phyloP scores from a whole-genome alignment of 129 eudicot species.

The Helichrysum umbraculigerum region DNA sequence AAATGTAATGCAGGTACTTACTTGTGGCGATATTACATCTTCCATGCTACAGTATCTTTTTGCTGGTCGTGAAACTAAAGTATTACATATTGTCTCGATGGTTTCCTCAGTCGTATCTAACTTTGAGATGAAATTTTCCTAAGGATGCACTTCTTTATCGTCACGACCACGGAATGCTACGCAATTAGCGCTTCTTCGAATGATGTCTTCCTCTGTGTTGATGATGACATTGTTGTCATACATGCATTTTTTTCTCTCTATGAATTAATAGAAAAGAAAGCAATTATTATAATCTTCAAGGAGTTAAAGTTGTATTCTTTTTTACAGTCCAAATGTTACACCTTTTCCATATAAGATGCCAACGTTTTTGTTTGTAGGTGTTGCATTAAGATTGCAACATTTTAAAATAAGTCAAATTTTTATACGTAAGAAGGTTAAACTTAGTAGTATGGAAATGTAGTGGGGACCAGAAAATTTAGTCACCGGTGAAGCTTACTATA shows the following conservation, averaged over 20 bases:
- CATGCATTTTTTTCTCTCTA: not conserved
- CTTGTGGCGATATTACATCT: constrained; percentile 62
- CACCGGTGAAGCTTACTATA: too few species aligned
- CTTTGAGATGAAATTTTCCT: constrained; percentile 32
- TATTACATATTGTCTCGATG: constrained; percentile 52
- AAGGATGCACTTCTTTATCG: not conserved
- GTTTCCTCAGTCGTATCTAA: constrained; percentile 55
- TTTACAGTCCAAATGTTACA: not conserved
- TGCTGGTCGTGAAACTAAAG: constrained; percentile 47
- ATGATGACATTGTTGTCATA: not conserved
- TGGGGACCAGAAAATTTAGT: too few species aligned
- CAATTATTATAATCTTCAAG: not conserved
- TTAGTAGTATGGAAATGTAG: too few species aligned
- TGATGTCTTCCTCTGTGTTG: not conserved
- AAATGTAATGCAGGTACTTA: constrained; percentile 33
- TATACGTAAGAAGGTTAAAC: too few species aligned
- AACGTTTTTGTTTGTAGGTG: too few species aligned
- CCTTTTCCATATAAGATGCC: too few species aligned
- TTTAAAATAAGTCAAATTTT: too few species aligned
- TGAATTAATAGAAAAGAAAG: not conserved
- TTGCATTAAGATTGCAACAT: too few species aligned
- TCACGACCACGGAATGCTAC: not conserved
- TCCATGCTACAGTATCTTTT: constrained; percentile 63
- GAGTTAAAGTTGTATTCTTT: not conserved
- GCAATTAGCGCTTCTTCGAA: not conserved